Conservation (phyloP, 768 basidiomycete genomes). For the Butyriboletus loyo region DNA sequence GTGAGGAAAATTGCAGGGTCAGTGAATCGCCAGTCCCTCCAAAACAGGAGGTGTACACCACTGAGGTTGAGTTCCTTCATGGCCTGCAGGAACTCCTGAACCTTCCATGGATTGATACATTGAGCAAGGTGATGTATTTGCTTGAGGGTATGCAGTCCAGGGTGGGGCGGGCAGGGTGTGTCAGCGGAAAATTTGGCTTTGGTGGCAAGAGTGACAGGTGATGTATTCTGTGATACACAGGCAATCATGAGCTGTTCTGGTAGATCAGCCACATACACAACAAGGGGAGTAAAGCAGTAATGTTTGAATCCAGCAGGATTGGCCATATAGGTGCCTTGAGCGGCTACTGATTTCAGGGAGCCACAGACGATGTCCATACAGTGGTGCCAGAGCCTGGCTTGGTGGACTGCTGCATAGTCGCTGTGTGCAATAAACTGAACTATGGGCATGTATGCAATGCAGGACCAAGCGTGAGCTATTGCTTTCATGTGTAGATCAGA, state of each 20-base stretch:
- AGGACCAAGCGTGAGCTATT: too few relatives aligned
- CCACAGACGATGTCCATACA: conserved; percentile 17
- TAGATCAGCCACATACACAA: too few relatives aligned
- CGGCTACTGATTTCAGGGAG: conserved; percentile 29
- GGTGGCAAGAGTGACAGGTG: conserved; percentile 11
- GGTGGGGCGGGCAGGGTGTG: not conserved
- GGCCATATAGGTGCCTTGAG: conserved; percentile 26
- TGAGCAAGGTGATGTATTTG: not conserved
- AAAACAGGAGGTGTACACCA: conserved; percentile 31
- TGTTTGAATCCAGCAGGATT: conserved; percentile 14
- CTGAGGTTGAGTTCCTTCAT: conserved; percentile 9
- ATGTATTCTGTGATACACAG: too few relatives aligned
- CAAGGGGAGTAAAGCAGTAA: conserved; percentile 10
- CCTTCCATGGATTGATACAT: conserved; percentile 20
- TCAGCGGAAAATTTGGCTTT: conserved; percentile 9
- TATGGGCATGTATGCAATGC: too few relatives aligned
- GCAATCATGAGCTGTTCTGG: too few relatives aligned
- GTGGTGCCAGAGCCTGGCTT: too few relatives aligned
- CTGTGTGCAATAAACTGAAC: too few relatives aligned
- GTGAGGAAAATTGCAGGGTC: too few relatives aligned
- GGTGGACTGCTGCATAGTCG: too few relatives aligned
- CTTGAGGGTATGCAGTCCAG: conserved; percentile 1
- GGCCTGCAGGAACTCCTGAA: conserved; percentile 22
- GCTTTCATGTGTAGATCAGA: too few relatives aligned
- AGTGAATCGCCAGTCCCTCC: conserved; percentile 33